These are phyloP conservation scores for Capsella bursapastoris DNA, from an alignment of 345 rosid species.

Conservation along the genomic window DNA sequence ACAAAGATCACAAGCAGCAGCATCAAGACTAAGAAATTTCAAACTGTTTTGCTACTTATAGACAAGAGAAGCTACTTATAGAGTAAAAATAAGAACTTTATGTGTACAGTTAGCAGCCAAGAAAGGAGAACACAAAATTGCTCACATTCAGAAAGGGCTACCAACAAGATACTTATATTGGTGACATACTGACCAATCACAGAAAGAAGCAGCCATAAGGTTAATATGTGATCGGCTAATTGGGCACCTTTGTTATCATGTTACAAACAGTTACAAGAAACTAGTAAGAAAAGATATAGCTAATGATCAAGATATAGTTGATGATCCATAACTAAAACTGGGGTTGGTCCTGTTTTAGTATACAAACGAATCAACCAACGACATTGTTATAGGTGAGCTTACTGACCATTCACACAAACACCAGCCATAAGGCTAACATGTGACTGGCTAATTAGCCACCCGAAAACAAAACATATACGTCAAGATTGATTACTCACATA, in stretches of 20 bases:
- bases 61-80: neutral
- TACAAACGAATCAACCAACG: constrained; percentile 37
- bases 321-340: constrained; percentile 46
- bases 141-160: constrained; percentile 41
- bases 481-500: neutral
- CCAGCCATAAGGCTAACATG: constrained; percentile 41
- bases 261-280: neutral
- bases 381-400: constrained; percentile 51
- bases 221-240: constrained; percentile 51
- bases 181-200: constrained; percentile 59
- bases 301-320: constrained; percentile 44
- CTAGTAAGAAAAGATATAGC: constrained; percentile 31
- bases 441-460: constrained; percentile 63
- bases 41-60: neutral
- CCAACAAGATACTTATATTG: constrained; percentile 37
- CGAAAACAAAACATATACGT: neutral
- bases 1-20: neutral
- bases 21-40: neutral
- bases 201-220: constrained; percentile 39
- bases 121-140: constrained; percentile 31
- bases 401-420: constrained; percentile 69
- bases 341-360: constrained; percentile 23
- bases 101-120: constrained; percentile 41
- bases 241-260: constrained; percentile 36
- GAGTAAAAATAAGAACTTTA: neutral